Evolutionary conservation across 352 stramenopile species (phyloP).

Genomic region (Phytophthora melonis): DNA sequence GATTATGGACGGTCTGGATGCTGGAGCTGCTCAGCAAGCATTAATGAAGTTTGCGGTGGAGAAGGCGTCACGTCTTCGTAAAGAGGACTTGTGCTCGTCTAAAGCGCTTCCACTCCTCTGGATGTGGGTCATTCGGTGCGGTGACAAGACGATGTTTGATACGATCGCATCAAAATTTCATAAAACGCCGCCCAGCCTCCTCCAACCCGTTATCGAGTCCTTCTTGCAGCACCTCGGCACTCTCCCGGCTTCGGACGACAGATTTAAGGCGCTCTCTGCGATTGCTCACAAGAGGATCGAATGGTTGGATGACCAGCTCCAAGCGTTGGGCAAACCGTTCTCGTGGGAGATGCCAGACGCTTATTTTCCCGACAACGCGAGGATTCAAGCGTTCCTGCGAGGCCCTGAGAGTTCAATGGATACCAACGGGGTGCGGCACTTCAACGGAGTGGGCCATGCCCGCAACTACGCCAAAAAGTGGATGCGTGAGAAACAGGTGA

Average conservation of each 20-base stretch:
- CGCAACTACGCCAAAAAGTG: not conserved
- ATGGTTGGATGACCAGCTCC: not conserved
- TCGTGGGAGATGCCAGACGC: not conserved
- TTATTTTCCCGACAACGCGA: not conserved
- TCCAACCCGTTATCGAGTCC: not conserved
- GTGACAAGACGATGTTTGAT: not conserved
- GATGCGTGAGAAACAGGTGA: conserved; percentile 2
- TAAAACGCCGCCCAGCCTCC: not conserved
- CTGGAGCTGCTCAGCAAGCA: not conserved
- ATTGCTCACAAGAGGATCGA: not conserved
- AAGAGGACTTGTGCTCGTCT: not conserved
- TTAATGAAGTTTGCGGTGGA: not conserved
- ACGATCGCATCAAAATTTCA: not conserved
- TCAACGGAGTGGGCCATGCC: not conserved
- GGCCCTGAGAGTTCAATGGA: not conserved
- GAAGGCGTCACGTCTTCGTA: not conserved
- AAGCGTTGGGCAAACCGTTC: not conserved
- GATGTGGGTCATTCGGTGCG: not conserved
- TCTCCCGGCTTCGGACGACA: not conserved
- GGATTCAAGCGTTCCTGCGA: not conserved
- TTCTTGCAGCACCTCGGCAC: not conserved
- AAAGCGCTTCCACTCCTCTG: not conserved
- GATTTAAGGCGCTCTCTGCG: not conserved
- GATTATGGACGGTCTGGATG: not conserved
- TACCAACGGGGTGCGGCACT: not conserved